Evolutionary conservation across 768 basidiomycete species (phyloP).

Genomic region (Boletus tomentosulus): DNA sequence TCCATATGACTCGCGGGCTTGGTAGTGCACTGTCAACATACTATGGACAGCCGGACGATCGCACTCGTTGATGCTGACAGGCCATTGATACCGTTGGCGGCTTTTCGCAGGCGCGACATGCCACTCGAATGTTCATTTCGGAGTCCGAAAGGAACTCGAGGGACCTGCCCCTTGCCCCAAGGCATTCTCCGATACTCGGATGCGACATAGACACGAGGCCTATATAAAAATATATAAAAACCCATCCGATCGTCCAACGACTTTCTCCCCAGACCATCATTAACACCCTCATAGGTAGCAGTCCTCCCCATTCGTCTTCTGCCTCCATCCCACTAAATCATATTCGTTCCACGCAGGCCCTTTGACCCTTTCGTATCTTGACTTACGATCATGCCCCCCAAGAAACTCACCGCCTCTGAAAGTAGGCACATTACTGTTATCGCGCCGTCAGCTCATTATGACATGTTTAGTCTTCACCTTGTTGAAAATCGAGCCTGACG

Average conservation of each 20-base stretch:
- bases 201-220: background rate
- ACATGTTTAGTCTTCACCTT: background rate
- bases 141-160: too few relatives aligned
- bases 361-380: background rate
- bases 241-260: background rate
- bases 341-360: background rate
- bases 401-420: background rate
- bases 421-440: background rate
- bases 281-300: background rate
- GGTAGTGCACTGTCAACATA: background rate
- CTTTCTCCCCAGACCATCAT: background rate
- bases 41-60: background rate
- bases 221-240: too few relatives aligned
- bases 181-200: background rate
- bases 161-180: background rate
- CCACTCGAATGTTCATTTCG: too few relatives aligned
- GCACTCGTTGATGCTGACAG: background rate
- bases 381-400: background rate
- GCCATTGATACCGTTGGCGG: background rate
- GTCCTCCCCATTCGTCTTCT: background rate
- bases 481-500: background rate
- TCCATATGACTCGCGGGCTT: background rate
- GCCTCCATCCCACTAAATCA: background rate
- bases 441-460: background rate
- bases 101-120: background rate